Base-by-base conservation (phyloP, 257 asterid species). In the Solanum acaule region DNA sequence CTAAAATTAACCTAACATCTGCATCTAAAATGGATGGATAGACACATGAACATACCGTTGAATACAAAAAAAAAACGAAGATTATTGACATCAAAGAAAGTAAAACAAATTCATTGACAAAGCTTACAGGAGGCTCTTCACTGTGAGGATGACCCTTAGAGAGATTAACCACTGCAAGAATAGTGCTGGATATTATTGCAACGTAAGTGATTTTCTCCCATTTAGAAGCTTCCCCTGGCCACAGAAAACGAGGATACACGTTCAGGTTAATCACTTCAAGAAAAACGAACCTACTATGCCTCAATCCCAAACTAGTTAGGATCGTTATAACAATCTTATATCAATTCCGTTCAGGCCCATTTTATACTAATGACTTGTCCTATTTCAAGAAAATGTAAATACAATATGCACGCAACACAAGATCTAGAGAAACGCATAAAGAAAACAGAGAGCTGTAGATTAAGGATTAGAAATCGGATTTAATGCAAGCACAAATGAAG, bases 181-280 rank as follows among this genome's bases (percentile, higher is more conserved):
- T 10, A 49, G 94, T 61, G 93, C 98, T 94, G 10, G 93, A 2
- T 27, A 61, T 91, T 31, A 89, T 89, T 77, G 94, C 99, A 23
- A 44, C 87, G 88, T 94, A 94, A 4, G 95, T 84, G 75, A 96
- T 95, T 95, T 95, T 96, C 95, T 96, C 95, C 98, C 99, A 96
- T 86, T 96, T 96, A 23, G 96, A 16, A 79, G 99, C 98, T 96
- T 95, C 98, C 87, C 93, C 99, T 96, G 86, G 73, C 9, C 49
- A 85, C 27, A 78, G 37, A 23, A 83, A 29, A 52, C 23, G 2
- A 63, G 42, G 34, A 34, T 85, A 85, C 6, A 61, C 56, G 72
- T 13, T 13, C 84, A 72, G 23, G 46, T 42, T 86, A 42, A 33
- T 46, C 65, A 86, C 63, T 71, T 52, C n/a, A 56, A 71, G 72